Evolutionary conservation across 768 basidiomycete genomes (phyloP).

Genomic region (Tremella yokohamensis): DNA sequence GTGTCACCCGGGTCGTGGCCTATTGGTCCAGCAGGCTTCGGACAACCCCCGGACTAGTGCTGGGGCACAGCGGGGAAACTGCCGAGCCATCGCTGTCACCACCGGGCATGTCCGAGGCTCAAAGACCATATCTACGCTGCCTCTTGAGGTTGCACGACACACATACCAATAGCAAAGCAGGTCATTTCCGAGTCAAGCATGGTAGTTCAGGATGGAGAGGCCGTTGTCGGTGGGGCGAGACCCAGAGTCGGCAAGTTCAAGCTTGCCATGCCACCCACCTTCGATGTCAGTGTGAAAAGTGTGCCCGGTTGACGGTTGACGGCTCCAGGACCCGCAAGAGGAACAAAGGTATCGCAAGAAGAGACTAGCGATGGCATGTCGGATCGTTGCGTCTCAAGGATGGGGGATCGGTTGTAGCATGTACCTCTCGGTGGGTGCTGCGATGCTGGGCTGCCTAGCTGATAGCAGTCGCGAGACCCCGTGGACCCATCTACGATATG

Average conservation of each 20-base stretch:
- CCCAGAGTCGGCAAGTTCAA: conserved; percentile 10
- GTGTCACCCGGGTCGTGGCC: too few relatives aligned
- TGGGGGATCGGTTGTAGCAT: conserved; percentile 14
- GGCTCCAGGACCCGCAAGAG: conserved; percentile 2
- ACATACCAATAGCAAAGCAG: too few relatives aligned
- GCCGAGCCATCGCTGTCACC: too few relatives aligned
- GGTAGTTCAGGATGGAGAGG: too few relatives aligned
- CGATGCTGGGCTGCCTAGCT: not conserved
- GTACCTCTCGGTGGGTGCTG: conserved; percentile 10
- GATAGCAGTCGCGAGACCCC: conserved; percentile 11
- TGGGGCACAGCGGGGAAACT: too few relatives aligned
- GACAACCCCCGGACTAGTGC: too few relatives aligned
- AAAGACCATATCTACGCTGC: too few relatives aligned
- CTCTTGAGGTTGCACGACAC: too few relatives aligned
- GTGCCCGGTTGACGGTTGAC: too few relatives aligned
- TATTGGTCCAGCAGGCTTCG: too few relatives aligned
- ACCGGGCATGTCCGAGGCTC: too few relatives aligned
- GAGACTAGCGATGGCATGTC: conserved; percentile 13
- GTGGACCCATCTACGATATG: conserved; percentile 11
- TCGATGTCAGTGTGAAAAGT: not conserved
- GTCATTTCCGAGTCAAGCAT: too few relatives aligned
- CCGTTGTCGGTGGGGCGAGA: not conserved
- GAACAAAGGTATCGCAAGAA: conserved; percentile 11
- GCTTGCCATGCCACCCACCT: conserved; percentile 9
- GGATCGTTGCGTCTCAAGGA: conserved; percentile 12